Conservation (phyloP, 2,329 filamentous ascomycete species). For the Zasmidium citrigriseum region DNA sequence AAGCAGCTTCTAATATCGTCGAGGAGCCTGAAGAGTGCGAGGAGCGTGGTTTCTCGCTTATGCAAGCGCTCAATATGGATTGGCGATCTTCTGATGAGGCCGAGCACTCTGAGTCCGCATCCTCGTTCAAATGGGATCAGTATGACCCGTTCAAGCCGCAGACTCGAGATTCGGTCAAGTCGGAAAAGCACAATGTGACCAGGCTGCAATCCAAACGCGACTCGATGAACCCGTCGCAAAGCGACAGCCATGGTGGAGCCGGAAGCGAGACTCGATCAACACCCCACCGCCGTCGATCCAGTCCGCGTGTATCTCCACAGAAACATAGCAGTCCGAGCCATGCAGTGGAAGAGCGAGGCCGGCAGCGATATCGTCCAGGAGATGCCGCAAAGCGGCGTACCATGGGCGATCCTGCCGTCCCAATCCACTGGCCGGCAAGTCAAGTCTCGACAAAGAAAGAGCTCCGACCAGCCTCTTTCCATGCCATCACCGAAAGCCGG, state of each 20-base stretch:
- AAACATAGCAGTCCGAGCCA: not conserved
- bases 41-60: not conserved
- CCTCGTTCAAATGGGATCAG: not conserved
- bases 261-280: not conserved
- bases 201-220: slow-evolving; percentile 4
- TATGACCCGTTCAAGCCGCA: not conserved
- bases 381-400: slow-evolving; percentile 20
- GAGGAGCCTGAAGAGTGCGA: not conserved
- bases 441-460: not conserved
- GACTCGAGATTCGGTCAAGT: not conserved
- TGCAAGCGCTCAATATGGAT: not conserved
- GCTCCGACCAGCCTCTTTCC: slow-evolving; percentile 1
- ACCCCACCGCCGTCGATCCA: slow-evolving; percentile 1
- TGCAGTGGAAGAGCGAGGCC: slow-evolving; percentile 1
- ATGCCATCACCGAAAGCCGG: not conserved
- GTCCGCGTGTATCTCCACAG: not conserved
- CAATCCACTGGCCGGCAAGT: not conserved
- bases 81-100: not conserved
- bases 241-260: not conserved
- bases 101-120: not conserved
- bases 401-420: not conserved
- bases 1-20: not conserved
- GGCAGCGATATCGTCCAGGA: slow-evolving; percentile 15
- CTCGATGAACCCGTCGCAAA: slow-evolving; percentile 5
- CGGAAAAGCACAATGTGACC: not conserved